A percentile compares a stretch with the other conserved stretches of the same genome.
Evolutionary conservation across 768 basidiomycete genomes (phyloP).

Genomic region (Phallus indusiatus): DNA sequence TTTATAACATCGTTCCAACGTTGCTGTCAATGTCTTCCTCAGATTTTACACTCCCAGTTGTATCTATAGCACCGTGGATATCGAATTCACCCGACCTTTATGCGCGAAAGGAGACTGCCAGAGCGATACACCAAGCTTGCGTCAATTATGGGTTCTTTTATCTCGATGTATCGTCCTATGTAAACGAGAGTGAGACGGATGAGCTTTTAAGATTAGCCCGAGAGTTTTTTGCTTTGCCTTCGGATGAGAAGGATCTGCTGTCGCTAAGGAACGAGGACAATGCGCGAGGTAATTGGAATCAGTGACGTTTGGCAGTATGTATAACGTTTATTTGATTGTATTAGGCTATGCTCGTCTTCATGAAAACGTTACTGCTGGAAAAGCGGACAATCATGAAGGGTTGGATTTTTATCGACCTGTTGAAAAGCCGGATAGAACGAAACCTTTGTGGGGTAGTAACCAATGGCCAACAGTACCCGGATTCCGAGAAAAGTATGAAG

Average conservation of each 20-base stretch:
- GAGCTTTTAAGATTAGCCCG: slow-evolving; percentile 56
- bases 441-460: slow-evolving; percentile 75
- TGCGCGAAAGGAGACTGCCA: slow-evolving; percentile 10
- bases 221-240: slow-evolving; percentile 63
- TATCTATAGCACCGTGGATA: slow-evolving; percentile 62
- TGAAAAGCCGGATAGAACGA: slow-evolving; percentile 55
- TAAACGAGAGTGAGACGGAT: slow-evolving; percentile 49
- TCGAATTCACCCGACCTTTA: slow-evolving; percentile 22
- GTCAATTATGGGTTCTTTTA: slow-evolving; percentile 86
- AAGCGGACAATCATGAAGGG: slow-evolving; percentile 78
- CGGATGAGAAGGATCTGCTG: slow-evolving; percentile 74
- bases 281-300: slow-evolving; percentile 52
- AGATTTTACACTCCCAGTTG: slow-evolving; percentile 46
- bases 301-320: background rate
- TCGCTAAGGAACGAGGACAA: slow-evolving; percentile 57
- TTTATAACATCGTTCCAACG: background rate
- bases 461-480: slow-evolving; percentile 62
- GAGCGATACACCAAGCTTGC: slow-evolving; percentile 62
- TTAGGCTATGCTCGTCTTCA: slow-evolving; percentile 72
- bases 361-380: slow-evolving; percentile 82
- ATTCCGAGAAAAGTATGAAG: slow-evolving; percentile 57
- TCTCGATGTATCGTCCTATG: slow-evolving; percentile 55
- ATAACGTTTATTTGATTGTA: background rate
- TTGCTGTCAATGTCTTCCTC: background rate
- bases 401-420: slow-evolving; percentile 77